Evolutionary conservation across 2,329 filamentous ascomycete genomes (phyloP).

Genomic region (Cordyceps cateniannulata): DNA sequence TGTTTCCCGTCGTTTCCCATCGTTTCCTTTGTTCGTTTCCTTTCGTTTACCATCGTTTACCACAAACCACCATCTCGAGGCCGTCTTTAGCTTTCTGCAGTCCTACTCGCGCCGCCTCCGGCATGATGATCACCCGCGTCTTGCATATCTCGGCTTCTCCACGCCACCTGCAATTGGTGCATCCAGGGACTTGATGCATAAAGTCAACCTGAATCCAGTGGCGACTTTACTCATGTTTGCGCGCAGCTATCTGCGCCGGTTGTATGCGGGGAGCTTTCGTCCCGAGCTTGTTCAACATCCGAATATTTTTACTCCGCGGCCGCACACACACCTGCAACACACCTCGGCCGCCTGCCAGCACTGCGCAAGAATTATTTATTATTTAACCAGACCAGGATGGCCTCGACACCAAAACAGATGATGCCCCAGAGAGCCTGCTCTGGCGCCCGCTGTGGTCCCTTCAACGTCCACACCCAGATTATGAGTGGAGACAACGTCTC

Average conservation of each 20-base stretch:
- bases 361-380: background rate
- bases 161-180: conserved; percentile 5
- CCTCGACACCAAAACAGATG: conserved; percentile 1
- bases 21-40: too few species aligned
- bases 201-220: background rate
- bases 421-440: conserved; percentile 4
- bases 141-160: conserved; percentile 8
- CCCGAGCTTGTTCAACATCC: background rate
- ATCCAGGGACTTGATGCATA: conserved; percentile 3
- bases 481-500: background rate
- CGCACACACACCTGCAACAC: background rate
- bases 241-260: background rate
- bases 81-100: background rate
- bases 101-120: background rate
- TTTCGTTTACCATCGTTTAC: too few species aligned
- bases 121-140: conserved; percentile 1
- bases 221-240: background rate
- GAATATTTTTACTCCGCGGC: background rate
- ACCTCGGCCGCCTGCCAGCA: too few species aligned
- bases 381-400: background rate
- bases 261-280: background rate
- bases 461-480: background rate
- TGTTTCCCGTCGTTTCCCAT: too few species aligned
- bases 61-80: too few species aligned
- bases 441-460: background rate